Base-by-base conservation (phyloP, 306 rosid genomes). In the Sophora flavescens region DNA sequence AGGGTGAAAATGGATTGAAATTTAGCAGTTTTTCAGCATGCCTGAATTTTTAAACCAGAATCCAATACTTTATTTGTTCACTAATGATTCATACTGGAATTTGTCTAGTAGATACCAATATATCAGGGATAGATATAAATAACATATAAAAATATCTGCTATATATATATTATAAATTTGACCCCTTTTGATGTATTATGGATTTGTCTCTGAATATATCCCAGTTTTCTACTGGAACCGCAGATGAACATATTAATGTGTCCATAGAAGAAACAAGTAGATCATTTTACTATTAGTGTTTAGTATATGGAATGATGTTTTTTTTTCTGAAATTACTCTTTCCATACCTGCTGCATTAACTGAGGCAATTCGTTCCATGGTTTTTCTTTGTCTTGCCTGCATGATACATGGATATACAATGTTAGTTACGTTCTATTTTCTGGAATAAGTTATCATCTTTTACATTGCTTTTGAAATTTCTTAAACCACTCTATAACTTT, bases 351-450 rank as follows among this genome's bases (percentile, higher is more conserved):
- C 42, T 13, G 69, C 77, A 8, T 81, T 66, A 90, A 74, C 17
- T 75, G 67, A 86, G 76, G 84, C 98, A 90, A 48, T 86, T 76
- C 18, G 61, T 86, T 70, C 26, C 80, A 83, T 87, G 94, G 70
- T 74, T 87, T 74, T 47, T 82, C 51, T 87, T 90, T 68, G 82
- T 73, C 81, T 85, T 89, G 85, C 98, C 98, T 93, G 93, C 90
- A 81, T 26, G 75, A 73, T 47, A 71, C 82, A 76, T 58, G 33
- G 56, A 78, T 8, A 61, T 14, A 38, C 16, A 48, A 44, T 26
- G 8, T 15, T 15, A 74, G 75, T 77, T 68, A 51, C 51, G 59
- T 41, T 80, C 13, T 42, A 32, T 6, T 48, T 57, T 41, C 35
- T 14, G 39, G 8, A 58, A 16, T 44, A 32, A 69, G 41, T 36